phyloP scores from a whole-genome alignment of 2,329 filamentous ascomycete genomes.

The Verruconis gallopava region DNA sequence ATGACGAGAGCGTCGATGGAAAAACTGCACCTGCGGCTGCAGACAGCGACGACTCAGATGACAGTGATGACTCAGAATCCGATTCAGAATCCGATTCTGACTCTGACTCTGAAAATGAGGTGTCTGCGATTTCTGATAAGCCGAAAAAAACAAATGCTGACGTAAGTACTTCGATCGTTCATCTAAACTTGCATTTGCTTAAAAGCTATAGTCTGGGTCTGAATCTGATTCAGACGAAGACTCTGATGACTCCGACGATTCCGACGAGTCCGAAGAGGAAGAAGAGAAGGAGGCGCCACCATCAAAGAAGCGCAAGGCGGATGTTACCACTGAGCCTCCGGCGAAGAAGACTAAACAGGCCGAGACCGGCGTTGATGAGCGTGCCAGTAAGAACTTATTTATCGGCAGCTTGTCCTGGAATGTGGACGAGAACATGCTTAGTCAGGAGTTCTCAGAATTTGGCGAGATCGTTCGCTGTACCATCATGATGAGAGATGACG shows the following conservation, averaged over 20 bases:
- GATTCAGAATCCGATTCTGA: constrained; percentile 27
- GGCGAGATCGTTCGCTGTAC: constrained; percentile 61
- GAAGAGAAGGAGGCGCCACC: constrained; percentile 23
- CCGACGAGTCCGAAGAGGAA: constrained; percentile 15
- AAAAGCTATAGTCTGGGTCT: too few species aligned
- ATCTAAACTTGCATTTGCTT: too few species aligned
- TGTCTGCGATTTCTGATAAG: too few species aligned
- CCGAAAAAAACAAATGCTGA: constrained; percentile 2
- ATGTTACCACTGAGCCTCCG: constrained; percentile 31
- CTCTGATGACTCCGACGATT: constrained; percentile 11
- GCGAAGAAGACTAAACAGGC: constrained; percentile 52
- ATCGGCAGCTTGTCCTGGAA: constrained; percentile 86
- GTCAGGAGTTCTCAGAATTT: constrained; percentile 68
- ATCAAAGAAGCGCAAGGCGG: constrained; percentile 57
- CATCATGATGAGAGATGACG: constrained; percentile 68
- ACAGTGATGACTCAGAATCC: constrained; percentile 23
- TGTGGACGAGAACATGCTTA: constrained; percentile 71
- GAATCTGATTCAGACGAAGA: constrained; percentile 12
- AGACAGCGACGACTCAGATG: constrained; percentile 17
- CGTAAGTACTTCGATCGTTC: not conserved
- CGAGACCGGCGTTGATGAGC: constrained; percentile 30
- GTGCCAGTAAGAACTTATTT: constrained; percentile 55
- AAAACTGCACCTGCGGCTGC: constrained; percentile 14
- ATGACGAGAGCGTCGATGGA: constrained; percentile 18
- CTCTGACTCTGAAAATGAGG: too few species aligned